Evolutionary conservation across 2,329 filamentous ascomycete species (phyloP), one percentile per base, ranked within the genome.

Genomic region (Aspergillus pseudotamarii): DNA sequence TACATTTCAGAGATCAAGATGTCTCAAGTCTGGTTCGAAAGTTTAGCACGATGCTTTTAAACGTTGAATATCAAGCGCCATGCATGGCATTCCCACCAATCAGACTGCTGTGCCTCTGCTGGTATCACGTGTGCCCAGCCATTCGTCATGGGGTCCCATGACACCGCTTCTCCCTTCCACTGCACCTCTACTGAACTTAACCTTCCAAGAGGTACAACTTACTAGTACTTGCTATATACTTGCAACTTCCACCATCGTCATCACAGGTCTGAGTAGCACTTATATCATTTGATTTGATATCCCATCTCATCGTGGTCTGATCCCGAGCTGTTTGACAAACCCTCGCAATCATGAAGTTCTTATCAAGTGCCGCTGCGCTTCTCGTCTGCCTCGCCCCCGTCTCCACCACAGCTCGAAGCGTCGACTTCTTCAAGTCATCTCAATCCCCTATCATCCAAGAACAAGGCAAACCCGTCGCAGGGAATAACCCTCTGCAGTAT

Each of bases 401-500:
- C 58, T 78, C 83, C 62, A 75, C 80, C 21, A 76, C 79, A 59
- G 78, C 79, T 66, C 72, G 74, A 12, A 76, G 81, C 71, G 67
- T 81, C 71, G 74, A 81, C 64, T 69, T 83, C 80, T 85, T 85
- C 66, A 81, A 82, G 69, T 72, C 76, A 64, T 79, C 81, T 53
- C 82, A 86, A 73, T 81, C 83, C 67, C 77, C 84, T 46, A 79
- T 83, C 62, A 79, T 83, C 62, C 77, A 83, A 62, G 78, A 82
- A 57, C 82, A 82, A 62, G 82, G 82, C 30, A 80, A 86, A 53
- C 85, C 89, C 68, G 91, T 97, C 19, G 89, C 92, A 1, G 94
- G 95, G 76, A 84, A 94, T 57, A 97, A 94, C 75, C 94, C 95
- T 34, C 85, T 99, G 64, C 83, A 88, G 74, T 92, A 91, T 80